A percentile compares a stretch with the other conserved stretches of the same genome.
Evolutionary conservation across 2,329 filamentous ascomycete genomes (phyloP).

Genomic region (Colletotrichum chrysophilum): DNA sequence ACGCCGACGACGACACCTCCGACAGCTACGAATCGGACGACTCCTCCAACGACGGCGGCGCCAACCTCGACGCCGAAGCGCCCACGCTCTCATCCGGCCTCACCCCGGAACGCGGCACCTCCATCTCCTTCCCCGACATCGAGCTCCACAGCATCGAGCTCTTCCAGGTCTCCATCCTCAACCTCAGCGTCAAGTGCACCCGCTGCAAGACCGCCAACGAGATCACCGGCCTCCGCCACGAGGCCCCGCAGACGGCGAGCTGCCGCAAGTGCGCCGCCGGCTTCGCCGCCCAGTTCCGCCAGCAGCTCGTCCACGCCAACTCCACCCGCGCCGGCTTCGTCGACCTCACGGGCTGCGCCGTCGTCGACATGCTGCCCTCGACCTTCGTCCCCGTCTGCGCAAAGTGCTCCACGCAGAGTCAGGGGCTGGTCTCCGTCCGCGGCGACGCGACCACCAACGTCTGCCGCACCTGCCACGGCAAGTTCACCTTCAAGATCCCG

Average conservation of each 20-base stretch:
- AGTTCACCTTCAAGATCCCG: conserved; percentile 80
- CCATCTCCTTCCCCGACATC: conserved; percentile 78
- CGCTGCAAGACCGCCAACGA: conserved; percentile 79
- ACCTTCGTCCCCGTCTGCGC: conserved; percentile 81
- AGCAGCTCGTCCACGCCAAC: conserved; percentile 74
- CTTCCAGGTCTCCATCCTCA: conserved; percentile 70
- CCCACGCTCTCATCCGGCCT: conserved; percentile 36
- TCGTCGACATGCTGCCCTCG: conserved; percentile 79
- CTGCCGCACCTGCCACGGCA: conserved; percentile 79
- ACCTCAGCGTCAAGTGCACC: conserved; percentile 77
- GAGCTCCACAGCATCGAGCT: conserved; percentile 81
- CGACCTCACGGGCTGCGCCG: conserved; percentile 75
- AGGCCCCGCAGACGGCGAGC: conserved; percentile 51
- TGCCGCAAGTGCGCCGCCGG: conserved; percentile 65
- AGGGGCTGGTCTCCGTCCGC: conserved; percentile 73
- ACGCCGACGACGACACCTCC: conserved; percentile 47
- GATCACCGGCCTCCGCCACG: conserved; percentile 67
- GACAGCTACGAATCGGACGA: conserved; percentile 52
- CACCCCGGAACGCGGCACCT: conserved; percentile 70
- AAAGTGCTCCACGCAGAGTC: conserved; percentile 73
- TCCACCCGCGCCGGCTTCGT: conserved; percentile 80
- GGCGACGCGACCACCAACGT: conserved; percentile 77
- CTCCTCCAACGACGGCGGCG: conserved; percentile 52
- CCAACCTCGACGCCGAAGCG: conserved; percentile 35
- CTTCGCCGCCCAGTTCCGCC: conserved; percentile 62